Percentiles rank a stretch among this genome's conserved stretches.
These are phyloP conservation scores for Scleroderma bovista DNA, from an alignment of 768 basidiomycete species.

Conservation along the genomic window DNA sequence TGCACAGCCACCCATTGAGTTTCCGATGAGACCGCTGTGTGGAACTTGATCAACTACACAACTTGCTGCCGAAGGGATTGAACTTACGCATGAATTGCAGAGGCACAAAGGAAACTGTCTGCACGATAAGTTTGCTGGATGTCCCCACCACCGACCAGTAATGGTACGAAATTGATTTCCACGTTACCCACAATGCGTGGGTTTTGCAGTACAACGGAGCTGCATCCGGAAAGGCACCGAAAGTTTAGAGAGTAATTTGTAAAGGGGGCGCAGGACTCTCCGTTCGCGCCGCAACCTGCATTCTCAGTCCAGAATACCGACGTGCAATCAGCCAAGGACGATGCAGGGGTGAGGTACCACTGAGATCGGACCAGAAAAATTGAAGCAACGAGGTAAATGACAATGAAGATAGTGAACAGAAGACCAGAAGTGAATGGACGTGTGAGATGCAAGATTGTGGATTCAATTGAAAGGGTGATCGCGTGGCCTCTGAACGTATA, in stretches of 20 bases:
- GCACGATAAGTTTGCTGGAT: slow-evolving; percentile 65
- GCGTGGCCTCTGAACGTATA: slow-evolving; percentile 31
- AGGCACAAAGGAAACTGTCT: slow-evolving; percentile 80
- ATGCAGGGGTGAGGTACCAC: slow-evolving; percentile 62
- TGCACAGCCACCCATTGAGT: slow-evolving; percentile 72
- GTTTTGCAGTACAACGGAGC: slow-evolving; percentile 60
- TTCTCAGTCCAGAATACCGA: slow-evolving; percentile 66
- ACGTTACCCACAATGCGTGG: slow-evolving; percentile 66
- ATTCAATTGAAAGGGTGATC: slow-evolving; percentile 48
- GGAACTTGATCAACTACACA: slow-evolving; percentile 5
- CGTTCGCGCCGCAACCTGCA: slow-evolving; percentile 71
- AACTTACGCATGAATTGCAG: slow-evolving; percentile 74
- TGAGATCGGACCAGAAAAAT: slow-evolving; percentile 70
- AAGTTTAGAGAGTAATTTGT: slow-evolving; percentile 59
- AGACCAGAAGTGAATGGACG: slow-evolving; percentile 46
- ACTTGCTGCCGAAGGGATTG: background rate
- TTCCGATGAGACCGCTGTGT: slow-evolving; percentile 56
- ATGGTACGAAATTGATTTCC: slow-evolving; percentile 60
- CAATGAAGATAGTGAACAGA: slow-evolving; percentile 49
- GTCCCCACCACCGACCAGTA: slow-evolving; percentile 87
- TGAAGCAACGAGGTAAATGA: slow-evolving; percentile 64
- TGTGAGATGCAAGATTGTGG: slow-evolving; percentile 45
- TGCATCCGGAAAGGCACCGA: slow-evolving; percentile 75
- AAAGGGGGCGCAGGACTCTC: slow-evolving; percentile 59
- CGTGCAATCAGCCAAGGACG: slow-evolving; percentile 62